Evolutionary conservation across 1,284 basidiomycete species (phyloP), one percentile per base, ranked within the genome.

Genomic region (Boletellus deceptivus): DNA sequence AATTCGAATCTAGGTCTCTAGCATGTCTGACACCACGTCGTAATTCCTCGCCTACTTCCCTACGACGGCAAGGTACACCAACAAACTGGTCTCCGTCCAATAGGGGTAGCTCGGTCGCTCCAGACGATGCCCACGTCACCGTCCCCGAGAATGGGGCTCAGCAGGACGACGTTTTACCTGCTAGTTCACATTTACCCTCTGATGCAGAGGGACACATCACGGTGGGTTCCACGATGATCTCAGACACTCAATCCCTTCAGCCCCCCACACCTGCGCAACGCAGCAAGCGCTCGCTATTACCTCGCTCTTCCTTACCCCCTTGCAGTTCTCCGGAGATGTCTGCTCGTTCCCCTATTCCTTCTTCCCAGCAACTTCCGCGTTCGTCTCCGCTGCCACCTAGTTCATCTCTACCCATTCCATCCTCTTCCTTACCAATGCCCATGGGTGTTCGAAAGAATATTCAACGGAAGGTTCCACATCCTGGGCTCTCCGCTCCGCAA

Each of bases 191-290:
- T 16, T 27, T 33, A 22, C 46, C 25, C 29, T 49, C 50, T 17
- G 54, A 46, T 25, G 27, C n/a, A 18, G 50, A 48, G 9, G 45
- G 25, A 1, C 44, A 44, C 2, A 2, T 16, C 36, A 33, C 37
- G 11, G 8, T 8, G 10, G 54, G 55, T 45, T 24, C 40, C 8
- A n/a, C 10, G 22, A n/a, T 35, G 3, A 25, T 29, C 1, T 49
- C 52, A 9, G 61, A 59, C 18, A 42, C 43, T 18, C 34, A 3
- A 41, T 65, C 65, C 36, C 48, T 56, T 40, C 68, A 54, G 37
- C 61, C 66, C 20, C 68, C 68, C 38, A 67, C 67, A 6, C 68
- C 68, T 13, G 59, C 68, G 3, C 65, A 68, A 47, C 59, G 63
- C 38, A 46, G 47, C 7, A 56, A 36, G 17, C 44, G 7, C 10